Evolutionary conservation across 2,329 filamentous ascomycete species (phyloP).

Genomic region (Verticillium tricorpus): DNA sequence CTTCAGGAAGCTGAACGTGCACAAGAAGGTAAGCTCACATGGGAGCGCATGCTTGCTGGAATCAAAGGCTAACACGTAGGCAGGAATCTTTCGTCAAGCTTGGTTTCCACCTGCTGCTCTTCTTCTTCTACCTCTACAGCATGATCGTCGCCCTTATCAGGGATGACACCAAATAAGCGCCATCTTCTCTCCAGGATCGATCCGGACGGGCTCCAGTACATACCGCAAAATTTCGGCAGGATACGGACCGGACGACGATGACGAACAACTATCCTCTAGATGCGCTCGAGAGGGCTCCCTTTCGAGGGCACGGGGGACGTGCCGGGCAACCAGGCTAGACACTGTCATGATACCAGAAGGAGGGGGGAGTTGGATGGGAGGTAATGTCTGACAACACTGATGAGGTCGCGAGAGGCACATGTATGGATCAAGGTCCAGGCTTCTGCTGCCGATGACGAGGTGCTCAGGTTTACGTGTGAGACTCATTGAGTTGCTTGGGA

Average conservation of each 20-base stretch:
- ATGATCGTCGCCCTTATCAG: constrained; percentile 96
- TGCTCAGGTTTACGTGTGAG: not conserved
- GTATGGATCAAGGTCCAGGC: not conserved
- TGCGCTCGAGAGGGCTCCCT: constrained; percentile 5
- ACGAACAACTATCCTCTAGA: not conserved
- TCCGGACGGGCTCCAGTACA: constrained; percentile 12
- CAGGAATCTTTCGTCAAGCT: constrained; percentile 99
- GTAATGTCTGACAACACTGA: not conserved
- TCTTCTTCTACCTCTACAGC: constrained; percentile 99
- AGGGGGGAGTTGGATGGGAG: not conserved
- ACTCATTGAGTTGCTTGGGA: not conserved
- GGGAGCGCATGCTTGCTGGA: not conserved
- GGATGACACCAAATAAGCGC: constrained; percentile 77
- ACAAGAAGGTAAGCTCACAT: constrained; percentile 75
- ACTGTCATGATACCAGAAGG: constrained; percentile 12
- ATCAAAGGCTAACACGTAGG: constrained; percentile 7
- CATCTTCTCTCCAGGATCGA: not conserved
- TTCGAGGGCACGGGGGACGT: constrained; percentile 3
- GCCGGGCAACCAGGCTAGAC: constrained; percentile 5
- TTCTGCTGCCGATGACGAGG: not conserved
- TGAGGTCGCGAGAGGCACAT: not conserved
- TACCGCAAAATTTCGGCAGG: constrained; percentile 7
- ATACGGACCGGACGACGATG: constrained; percentile 1
- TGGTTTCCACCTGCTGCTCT: constrained; percentile 97
- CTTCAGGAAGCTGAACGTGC: constrained; percentile 97